phyloP scores from a whole-genome alignment of 345 rosid genomes.

The Reutealis trisperma region DNA sequence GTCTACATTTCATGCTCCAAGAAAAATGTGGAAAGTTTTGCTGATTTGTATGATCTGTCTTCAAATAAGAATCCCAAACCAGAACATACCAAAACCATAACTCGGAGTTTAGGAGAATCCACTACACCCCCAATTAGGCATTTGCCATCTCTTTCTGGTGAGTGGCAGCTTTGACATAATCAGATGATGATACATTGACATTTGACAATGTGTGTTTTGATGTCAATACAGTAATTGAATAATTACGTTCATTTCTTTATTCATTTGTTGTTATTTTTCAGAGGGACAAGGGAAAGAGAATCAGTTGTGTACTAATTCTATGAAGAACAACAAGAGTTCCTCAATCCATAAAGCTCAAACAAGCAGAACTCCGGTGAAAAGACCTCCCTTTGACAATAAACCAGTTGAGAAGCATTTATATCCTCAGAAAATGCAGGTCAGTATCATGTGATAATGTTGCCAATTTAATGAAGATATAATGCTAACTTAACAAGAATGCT shows the following conservation, averaged over 20 bases:
- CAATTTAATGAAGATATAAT: neutral
- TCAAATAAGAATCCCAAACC: constrained; percentile 32
- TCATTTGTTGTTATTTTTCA: constrained; percentile 16
- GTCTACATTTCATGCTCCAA: constrained; percentile 58
- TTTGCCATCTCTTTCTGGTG: constrained; percentile 43
- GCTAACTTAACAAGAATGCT: constrained; percentile 13
- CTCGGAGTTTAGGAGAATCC: constrained; percentile 29
- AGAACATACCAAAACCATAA: constrained; percentile 26
- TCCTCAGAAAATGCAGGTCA: constrained; percentile 39
- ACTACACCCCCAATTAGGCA: constrained; percentile 23
- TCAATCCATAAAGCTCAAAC: constrained; percentile 29
- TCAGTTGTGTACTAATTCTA: constrained; percentile 31
- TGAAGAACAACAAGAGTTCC: constrained; percentile 35
- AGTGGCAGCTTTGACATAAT: constrained; percentile 1
- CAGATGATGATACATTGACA: neutral
- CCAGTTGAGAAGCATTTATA: constrained; percentile 44
- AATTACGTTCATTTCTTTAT: neutral
- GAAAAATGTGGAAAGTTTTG: constrained; percentile 39
- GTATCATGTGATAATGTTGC: neutral
- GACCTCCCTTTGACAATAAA: constrained; percentile 32
- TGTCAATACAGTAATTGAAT: neutral
- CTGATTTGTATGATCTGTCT: constrained; percentile 29
- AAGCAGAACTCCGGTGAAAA: constrained; percentile 38
- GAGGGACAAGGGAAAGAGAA: constrained; percentile 50
- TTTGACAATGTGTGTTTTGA: neutral